Percentiles rank a stretch among this genome's conserved stretches.
Conservation (phyloP, 257 asterid genomes). For the Solanum paucissectum region DNA sequence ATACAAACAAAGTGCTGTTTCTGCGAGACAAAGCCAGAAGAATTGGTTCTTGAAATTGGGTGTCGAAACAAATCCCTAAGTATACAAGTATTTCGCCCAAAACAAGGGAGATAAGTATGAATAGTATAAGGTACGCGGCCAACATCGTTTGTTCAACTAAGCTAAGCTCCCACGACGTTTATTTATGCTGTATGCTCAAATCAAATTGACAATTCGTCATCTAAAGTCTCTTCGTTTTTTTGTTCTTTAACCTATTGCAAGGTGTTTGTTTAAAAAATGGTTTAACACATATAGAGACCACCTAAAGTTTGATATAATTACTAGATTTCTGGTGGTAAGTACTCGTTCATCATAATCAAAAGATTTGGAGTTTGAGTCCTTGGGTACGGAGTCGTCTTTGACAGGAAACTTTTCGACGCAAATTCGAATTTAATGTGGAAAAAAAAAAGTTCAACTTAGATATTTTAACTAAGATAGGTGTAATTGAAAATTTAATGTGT, state of each 20-base stretch:
- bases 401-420: too few relatives aligned
- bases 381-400: too few relatives aligned
- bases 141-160: neutral
- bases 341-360: too few relatives aligned
- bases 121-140: neutral
- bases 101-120: neutral
- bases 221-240: neutral
- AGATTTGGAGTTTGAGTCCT: too few relatives aligned
- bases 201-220: neutral
- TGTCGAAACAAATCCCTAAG: neutral
- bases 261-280: neutral
- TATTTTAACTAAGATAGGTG: too few relatives aligned
- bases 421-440: too few relatives aligned
- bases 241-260: neutral
- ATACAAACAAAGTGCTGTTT: neutral
- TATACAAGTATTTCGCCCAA: neutral
- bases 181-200: neutral
- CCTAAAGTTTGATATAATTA: too few relatives aligned
- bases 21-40: neutral
- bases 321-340: too few relatives aligned
- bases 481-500: neutral
- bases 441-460: too few relatives aligned
- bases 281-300: too few relatives aligned
- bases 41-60: neutral
- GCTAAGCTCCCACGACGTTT: neutral